Conservation (phyloP, 1,284 basidiomycete species). For the Cryptococcus floricola region DNA sequence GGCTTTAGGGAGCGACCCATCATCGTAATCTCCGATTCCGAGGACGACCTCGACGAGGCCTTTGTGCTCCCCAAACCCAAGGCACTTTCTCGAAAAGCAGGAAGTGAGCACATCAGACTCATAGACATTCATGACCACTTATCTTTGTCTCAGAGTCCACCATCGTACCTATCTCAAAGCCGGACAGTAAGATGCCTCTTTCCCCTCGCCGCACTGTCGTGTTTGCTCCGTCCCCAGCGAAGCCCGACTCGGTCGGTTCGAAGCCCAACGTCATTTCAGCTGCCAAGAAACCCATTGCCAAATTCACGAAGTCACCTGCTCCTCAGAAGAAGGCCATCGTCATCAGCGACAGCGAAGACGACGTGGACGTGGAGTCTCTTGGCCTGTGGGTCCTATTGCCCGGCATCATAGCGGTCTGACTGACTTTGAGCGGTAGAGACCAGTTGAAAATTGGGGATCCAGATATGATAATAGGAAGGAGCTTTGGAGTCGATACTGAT, state of each 20-base stretch:
- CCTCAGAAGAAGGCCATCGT: not conserved
- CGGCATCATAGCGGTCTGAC: not conserved
- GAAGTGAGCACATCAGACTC: not conserved
- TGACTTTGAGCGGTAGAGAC: not conserved
- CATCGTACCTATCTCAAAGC: not conserved
- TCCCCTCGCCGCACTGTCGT: conserved; percentile 7
- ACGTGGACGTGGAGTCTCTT: not conserved
- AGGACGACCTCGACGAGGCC: not conserved
- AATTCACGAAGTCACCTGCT: not conserved
- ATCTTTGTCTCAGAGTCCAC: not conserved
- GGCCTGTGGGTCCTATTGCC: conserved; percentile 1
- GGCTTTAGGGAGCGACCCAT: not conserved
- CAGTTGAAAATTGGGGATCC: not conserved
- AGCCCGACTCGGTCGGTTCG: conserved; percentile 1
- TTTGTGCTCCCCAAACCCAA: not conserved
- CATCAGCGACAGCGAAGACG: not conserved
- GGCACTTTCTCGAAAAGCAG: not conserved
- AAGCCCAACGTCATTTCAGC: conserved; percentile 3
- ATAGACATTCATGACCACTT: not conserved
- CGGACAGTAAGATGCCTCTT: conserved; percentile 1
- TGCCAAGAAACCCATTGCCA: conserved; percentile 1
- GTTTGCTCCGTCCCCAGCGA: conserved; percentile 10
- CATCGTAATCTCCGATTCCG: conserved; percentile 3
- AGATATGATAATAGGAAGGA: not conserved
- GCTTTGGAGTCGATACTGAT: not conserved